Conservation (phyloP, 1,139 yeast genomes). For the Petasospora fabianii region DNA sequence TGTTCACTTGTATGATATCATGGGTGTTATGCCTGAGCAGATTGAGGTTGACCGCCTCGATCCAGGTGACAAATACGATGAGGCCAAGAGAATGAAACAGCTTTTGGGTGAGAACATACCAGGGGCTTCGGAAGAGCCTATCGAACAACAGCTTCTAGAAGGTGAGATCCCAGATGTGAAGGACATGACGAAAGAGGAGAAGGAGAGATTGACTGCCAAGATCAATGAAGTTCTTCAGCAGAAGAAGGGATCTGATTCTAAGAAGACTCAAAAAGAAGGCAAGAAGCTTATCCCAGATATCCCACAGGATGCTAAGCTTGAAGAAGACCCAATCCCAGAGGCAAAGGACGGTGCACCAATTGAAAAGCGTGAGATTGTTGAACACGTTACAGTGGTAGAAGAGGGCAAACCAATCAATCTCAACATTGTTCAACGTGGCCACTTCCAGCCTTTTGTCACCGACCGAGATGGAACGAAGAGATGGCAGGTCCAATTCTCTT, state of each 20-base stretch:
- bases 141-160: neutral
- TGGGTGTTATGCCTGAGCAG: slow-evolving; percentile 44
- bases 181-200: slow-evolving; percentile 1
- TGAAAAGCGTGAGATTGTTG: slow-evolving; percentile 4
- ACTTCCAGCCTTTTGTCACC: slow-evolving; percentile 7
- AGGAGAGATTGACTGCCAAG: neutral
- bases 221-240: neutral
- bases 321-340: neutral
- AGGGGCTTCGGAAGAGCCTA: neutral
- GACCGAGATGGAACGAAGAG: slow-evolving; percentile 9
- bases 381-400: slow-evolving; percentile 2
- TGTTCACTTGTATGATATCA: slow-evolving; percentile 53
- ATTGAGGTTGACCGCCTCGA: slow-evolving; percentile 33
- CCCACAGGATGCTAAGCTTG: neutral
- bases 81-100: slow-evolving; percentile 12
- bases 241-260: neutral
- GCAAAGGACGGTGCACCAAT: neutral
- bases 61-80: slow-evolving; percentile 33
- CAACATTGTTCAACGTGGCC: slow-evolving; percentile 1
- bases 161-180: neutral
- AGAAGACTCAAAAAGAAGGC: neutral
- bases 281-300: neutral
- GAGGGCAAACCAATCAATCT: slow-evolving; percentile 6
- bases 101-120: neutral
- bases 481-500: slow-evolving; percentile 15